Percentiles rank a stretch among this genome's conserved stretches.
Evolutionary conservation across 352 stramenopile species (phyloP).

Genomic region (Pythium apleroticum): DNA sequence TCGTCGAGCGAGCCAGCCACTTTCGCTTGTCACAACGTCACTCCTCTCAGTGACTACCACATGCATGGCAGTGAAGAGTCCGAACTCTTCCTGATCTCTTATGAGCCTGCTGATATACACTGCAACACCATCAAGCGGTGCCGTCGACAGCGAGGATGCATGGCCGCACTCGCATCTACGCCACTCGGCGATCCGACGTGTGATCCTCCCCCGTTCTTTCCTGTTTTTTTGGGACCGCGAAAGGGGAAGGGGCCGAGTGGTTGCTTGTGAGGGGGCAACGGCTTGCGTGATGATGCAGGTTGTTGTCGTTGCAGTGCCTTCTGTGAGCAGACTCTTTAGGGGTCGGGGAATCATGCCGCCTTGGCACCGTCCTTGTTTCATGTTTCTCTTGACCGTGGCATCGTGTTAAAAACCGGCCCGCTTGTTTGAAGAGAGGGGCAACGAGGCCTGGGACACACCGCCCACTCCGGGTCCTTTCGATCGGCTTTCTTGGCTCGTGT

Average conservation of each 20-base stretch:
- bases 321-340: slow-evolving; percentile 19
- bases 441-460: background rate
- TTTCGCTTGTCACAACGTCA: slow-evolving; percentile 15
- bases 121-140: background rate
- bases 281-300: slow-evolving; percentile 20
- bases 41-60: background rate
- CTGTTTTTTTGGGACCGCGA: background rate
- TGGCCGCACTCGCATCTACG: too few species aligned
- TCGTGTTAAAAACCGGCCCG: slow-evolving; percentile 21
- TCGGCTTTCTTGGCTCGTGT: background rate
- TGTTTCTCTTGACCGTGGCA: slow-evolving; percentile 24
- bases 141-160: too few species aligned
- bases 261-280: slow-evolving; percentile 9
- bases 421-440: slow-evolving; percentile 7
- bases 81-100: background rate
- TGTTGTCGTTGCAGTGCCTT: slow-evolving; percentile 30
- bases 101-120: background rate
- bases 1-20: slow-evolving; percentile 18
- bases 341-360: slow-evolving; percentile 20
- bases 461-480: background rate
- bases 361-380: slow-evolving; percentile 9
- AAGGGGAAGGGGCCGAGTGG: background rate
- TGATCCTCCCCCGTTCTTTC: background rate
- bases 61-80: background rate
- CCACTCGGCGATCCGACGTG: too few species aligned